These are phyloP conservation scores for Candida jianshihensis DNA, from an alignment of 805 yeast genomes.

Conservation along the genomic window DNA sequence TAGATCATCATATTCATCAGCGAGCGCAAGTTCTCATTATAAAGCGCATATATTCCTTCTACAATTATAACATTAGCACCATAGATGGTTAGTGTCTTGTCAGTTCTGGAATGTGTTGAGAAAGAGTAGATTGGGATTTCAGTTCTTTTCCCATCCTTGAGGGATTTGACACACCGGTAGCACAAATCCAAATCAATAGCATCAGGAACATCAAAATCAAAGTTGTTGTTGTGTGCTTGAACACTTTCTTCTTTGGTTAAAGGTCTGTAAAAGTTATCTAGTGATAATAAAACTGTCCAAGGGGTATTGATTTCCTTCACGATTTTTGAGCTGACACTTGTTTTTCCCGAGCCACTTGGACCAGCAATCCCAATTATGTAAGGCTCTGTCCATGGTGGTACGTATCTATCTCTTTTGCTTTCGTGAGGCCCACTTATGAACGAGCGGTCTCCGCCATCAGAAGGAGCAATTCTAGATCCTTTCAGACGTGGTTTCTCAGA, in stretches of 20 bases:
- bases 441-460: slow-evolving; percentile 8
- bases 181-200: slow-evolving; percentile 76
- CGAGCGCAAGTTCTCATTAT: slow-evolving; percentile 59
- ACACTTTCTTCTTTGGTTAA: slow-evolving; percentile 53
- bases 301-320: slow-evolving; percentile 78
- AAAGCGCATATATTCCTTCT: slow-evolving; percentile 85
- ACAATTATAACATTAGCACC: slow-evolving; percentile 92
- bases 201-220: slow-evolving; percentile 84
- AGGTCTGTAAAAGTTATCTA: slow-evolving; percentile 88
- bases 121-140: slow-evolving; percentile 70
- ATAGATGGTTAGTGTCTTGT: slow-evolving; percentile 65
- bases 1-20: slow-evolving; percentile 82
- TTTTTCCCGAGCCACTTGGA: slow-evolving; percentile 85
- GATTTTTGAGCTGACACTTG: slow-evolving; percentile 80
- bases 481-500: slow-evolving; percentile 2
- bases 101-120: slow-evolving; percentile 49
- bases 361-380: slow-evolving; percentile 87
- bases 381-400: slow-evolving; percentile 87
- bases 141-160: slow-evolving; percentile 66
- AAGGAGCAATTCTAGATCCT: slow-evolving; percentile 13
- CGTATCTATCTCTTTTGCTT: slow-evolving; percentile 28
- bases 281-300: slow-evolving; percentile 85
- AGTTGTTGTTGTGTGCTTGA: slow-evolving; percentile 61
- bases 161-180: slow-evolving; percentile 49
- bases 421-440: slow-evolving; percentile 2